Evolutionary conservation across 2,329 filamentous ascomycete species (phyloP).

Genomic region (Gyromitra esculenta): DNA sequence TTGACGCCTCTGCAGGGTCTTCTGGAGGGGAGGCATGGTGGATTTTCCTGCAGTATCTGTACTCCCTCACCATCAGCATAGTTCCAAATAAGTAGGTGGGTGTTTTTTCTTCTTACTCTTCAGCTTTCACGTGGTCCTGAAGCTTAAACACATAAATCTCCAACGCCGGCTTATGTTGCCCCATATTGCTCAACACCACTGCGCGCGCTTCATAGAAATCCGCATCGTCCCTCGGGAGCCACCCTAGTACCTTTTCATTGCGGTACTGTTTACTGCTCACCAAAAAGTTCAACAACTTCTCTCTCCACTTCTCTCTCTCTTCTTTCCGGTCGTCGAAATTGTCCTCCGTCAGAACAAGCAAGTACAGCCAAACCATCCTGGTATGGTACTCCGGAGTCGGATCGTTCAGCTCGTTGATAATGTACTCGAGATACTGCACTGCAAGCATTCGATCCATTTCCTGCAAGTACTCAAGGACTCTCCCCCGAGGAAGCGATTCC

Average conservation of each 20-base stretch:
- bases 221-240: constrained; percentile 83
- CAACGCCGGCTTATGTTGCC: constrained; percentile 92
- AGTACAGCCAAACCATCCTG: constrained; percentile 76
- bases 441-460: constrained; percentile 76
- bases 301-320: constrained; percentile 60
- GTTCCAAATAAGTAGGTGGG: constrained; percentile 23
- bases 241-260: constrained; percentile 76
- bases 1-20: constrained; percentile 61
- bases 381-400: constrained; percentile 88
- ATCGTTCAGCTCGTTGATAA: constrained; percentile 87
- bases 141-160: constrained; percentile 98
- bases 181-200: constrained; percentile 92
- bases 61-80: constrained; percentile 48
- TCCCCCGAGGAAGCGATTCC: constrained; percentile 82
- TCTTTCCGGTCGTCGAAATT: constrained; percentile 63
- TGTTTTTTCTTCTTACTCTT: constrained; percentile 74
- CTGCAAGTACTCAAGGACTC: constrained; percentile 78
- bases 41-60: constrained; percentile 86
- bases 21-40: constrained; percentile 64
- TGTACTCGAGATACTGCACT: constrained; percentile 85
- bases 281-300: constrained; percentile 77
- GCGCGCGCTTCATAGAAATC: constrained; percentile 89
- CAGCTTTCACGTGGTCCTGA: constrained; percentile 84
- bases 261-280: constrained; percentile 82
- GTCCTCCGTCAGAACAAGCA: constrained; percentile 65